Evolutionary conservation across 1,284 basidiomycete species (phyloP).

Genomic region (Leccinum fallax): DNA sequence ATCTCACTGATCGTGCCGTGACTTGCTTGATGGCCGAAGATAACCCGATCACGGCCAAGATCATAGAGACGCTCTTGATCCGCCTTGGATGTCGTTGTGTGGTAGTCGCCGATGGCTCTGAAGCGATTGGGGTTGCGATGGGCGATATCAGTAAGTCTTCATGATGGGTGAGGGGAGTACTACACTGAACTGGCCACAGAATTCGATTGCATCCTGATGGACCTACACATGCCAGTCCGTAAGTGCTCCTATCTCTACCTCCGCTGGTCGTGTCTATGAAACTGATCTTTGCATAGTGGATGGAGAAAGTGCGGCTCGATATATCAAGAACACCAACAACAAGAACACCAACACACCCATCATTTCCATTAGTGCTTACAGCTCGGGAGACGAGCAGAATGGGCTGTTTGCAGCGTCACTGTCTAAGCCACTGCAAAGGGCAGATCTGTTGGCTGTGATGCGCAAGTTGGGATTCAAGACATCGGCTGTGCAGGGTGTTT

Average conservation of each 20-base stretch:
- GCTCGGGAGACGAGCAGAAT: conserved; percentile 69
- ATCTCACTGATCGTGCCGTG: conserved; percentile 77
- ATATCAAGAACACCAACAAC: conserved; percentile 92
- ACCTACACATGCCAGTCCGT: conserved; percentile 88
- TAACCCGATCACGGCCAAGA: conserved; percentile 96
- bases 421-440: conserved; percentile 86
- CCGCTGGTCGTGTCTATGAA: background rate
- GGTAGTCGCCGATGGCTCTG: conserved; percentile 93
- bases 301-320: conserved; percentile 89
- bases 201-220: conserved; percentile 89
- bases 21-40: conserved; percentile 96
- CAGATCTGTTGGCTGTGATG: conserved; percentile 79
- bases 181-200: conserved; percentile 47
- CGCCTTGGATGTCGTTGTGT: conserved; percentile 93
- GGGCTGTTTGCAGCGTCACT: conserved; percentile 86
- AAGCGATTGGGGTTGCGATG: conserved; percentile 96
- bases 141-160: conserved; percentile 85
- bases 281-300: conserved; percentile 56
- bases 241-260: conserved; percentile 39
- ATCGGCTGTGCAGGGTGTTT: conserved; percentile 64
- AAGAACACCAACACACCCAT: conserved; percentile 88
- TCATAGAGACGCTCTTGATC: conserved; percentile 90
- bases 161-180: conserved; percentile 1
- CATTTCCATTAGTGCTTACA: conserved; percentile 87
- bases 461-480: conserved; percentile 88